Evolutionary conservation across 106 monocot genomes (phyloP), one percentile per base, ranked within the genome.

Genomic region (Gastrodia elata): DNA sequence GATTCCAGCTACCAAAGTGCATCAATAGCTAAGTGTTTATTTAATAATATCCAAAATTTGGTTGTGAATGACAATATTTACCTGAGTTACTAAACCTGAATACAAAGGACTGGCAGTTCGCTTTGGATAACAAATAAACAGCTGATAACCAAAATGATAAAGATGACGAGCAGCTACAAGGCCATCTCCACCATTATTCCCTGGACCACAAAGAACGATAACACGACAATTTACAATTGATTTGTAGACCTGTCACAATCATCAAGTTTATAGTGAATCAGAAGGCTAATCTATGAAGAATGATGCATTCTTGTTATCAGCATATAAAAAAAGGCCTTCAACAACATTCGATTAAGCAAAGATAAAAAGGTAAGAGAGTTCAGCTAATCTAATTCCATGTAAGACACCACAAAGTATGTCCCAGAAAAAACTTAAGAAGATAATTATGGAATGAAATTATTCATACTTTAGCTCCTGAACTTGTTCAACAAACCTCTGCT

Each of bases 161-260:
- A 92, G 81, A 75, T 97, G 97, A 8, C 97, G 87, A 80, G 88
- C 97, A 65, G 90, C 92, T 41, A 97, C 97, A 14, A 97, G 78
- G 43, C 97, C 97, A 86, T 93, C 97, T 43, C 96, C 96, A 67
- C 97, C 92, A 82, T 97, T 97, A 82, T 97, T 97, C 75, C 97
- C 97, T 46, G 97, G 97, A 77, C 97, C 97, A 64, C 97, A 97
- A 13, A 93, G 83, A 35, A 77, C 78, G 59, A 97, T 88, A 15
- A 93, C 70, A 15, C 86, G 84, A 25, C 74, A 71, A 68, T 88
- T 80, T 77, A 87, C 88, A 73, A 73, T 84, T 79, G 73, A 73
- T 65, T 87, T 90, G 75, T 93, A 93, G 20, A 97, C 92, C 95
- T 97, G 76, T 64, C 37, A 38, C 77, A 38, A 13, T 69, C 56